These are phyloP conservation scores for Angophora floribunda DNA, from an alignment of 345 rosid genomes.

Conservation along the genomic window DNA sequence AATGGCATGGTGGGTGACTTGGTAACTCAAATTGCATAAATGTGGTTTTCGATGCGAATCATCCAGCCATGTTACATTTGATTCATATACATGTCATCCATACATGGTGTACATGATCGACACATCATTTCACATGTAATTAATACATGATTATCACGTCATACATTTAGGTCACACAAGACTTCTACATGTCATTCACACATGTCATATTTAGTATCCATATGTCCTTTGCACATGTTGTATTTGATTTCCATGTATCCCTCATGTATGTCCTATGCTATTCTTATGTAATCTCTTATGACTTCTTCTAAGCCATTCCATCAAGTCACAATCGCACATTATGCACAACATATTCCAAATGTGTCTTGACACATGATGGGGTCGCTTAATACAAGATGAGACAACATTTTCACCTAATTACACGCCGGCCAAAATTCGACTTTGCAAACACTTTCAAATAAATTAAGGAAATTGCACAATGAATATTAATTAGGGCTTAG, in stretches of 20 bases:
- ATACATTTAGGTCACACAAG: not conserved
- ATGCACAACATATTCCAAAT: not conserved
- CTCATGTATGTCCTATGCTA: fast-evolving
- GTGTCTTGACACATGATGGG: fast-evolving
- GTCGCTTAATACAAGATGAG: fast-evolving
- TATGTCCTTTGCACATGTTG: not conserved
- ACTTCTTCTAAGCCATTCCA: not conserved
- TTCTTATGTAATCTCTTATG: not conserved
- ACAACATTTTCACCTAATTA: not conserved
- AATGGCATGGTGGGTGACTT: not conserved
- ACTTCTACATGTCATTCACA: not conserved
- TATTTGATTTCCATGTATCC: not conserved
- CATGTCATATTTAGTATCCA: not conserved
- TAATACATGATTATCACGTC: not conserved
- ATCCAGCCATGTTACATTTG: not conserved
- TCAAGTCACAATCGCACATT: not conserved
- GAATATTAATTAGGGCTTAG: not conserved
- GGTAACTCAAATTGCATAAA: not conserved
- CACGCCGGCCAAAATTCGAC: not conserved
- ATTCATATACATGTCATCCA: not conserved
- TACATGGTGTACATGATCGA: not conserved
- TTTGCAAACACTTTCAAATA: not conserved
- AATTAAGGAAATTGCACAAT: not conserved
- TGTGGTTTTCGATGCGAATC: not conserved
- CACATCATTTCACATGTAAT: not conserved